Conservation (phyloP, 768 basidiomycete genomes). For the Leccinum longicurvipes region DNA sequence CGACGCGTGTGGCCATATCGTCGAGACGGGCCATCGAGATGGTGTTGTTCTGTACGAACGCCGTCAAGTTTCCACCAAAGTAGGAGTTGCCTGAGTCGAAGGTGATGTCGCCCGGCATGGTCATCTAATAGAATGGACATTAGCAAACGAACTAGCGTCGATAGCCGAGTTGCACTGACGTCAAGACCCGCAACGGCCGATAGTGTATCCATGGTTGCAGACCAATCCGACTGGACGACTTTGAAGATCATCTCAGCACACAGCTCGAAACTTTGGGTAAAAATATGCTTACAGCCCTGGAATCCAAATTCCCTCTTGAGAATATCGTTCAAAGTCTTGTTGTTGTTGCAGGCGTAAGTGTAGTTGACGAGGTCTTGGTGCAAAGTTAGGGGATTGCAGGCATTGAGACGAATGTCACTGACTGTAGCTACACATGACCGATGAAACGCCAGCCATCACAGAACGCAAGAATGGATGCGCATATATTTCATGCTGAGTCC, state of each 20-base stretch:
- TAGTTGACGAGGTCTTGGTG: conserved; percentile 50
- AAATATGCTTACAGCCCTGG: conserved; percentile 47
- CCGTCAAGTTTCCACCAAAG: conserved; percentile 59
- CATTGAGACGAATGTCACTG: not conserved
- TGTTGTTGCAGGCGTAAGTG: conserved; percentile 63
- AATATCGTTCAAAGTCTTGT: conserved; percentile 55
- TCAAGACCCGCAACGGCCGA: conserved; percentile 62
- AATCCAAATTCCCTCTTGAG: conserved; percentile 66
- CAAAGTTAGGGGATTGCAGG: not conserved
- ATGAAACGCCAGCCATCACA: conserved; percentile 61
- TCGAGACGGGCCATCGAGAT: conserved; percentile 59
- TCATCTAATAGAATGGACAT: conserved; percentile 46
- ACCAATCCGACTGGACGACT: conserved; percentile 63
- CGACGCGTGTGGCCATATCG: conserved; percentile 69
- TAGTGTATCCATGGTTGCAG: conserved; percentile 46
- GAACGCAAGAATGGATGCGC: conserved; percentile 54
- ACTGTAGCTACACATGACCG: conserved; percentile 67
- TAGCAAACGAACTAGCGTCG: not conserved
- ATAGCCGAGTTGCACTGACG: conserved; percentile 33
- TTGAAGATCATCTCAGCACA: not conserved
- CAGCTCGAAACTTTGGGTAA: not conserved
- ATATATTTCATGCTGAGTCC: conserved; percentile 55
- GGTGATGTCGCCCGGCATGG: conserved; percentile 64
- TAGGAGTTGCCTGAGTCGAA: conserved; percentile 39
- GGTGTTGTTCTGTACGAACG: conserved; percentile 55